Base-by-base conservation (phyloP, 495 filamentous ascomycete species). In the Apodospora peruviana region DNA sequence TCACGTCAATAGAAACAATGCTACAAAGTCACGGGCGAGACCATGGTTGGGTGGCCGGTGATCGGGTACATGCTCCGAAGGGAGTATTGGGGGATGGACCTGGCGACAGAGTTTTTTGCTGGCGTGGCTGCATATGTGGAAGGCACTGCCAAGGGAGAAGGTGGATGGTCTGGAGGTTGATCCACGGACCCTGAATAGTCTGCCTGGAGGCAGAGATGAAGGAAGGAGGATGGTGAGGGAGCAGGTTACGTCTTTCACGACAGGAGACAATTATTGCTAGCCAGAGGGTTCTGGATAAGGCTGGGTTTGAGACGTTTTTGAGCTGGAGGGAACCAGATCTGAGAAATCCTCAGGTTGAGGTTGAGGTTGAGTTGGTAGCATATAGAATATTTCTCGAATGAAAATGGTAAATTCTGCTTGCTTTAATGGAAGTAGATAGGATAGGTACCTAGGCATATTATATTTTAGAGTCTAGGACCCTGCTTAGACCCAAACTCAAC, bases 401-500 rank as follows among this genome's bases (percentile, higher is more conserved):
- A 32, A 32, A 32, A 32, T 32, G 27, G 27, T 32, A 32, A 32
- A 14, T 14, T 32, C 27, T 14, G 27, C 14, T 32, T 32, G 7
- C 7, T 32, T 32, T 32, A n/a, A n/a, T n/a, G n/a, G n/a, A n/a
- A n/a, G n/a, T n/a, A n/a, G n/a, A n/a, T n/a, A n/a, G n/a, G n/a
- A n/a, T n/a, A n/a, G n/a, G n/a, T n/a, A n/a, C n/a, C n/a, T n/a
- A n/a, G n/a, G n/a, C 5, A 32, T 32, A 5, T 12, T 12, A 7
- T 32, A 7, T 32, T 16, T 37, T 53, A 74, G 29, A 86, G 67
- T 62, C 80, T 87, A 2, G 82, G 47, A 47, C 66, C 70, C 4
- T 71, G 64, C 64, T 78, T 78, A 9, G 46, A 11, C 21, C 66
- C 70, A 62, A 83, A 87, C 40, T 83, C 82, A n/a, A 93, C 76